Conservation (phyloP, 1,284 basidiomycete species). For the Macrocystidia cucumis region DNA sequence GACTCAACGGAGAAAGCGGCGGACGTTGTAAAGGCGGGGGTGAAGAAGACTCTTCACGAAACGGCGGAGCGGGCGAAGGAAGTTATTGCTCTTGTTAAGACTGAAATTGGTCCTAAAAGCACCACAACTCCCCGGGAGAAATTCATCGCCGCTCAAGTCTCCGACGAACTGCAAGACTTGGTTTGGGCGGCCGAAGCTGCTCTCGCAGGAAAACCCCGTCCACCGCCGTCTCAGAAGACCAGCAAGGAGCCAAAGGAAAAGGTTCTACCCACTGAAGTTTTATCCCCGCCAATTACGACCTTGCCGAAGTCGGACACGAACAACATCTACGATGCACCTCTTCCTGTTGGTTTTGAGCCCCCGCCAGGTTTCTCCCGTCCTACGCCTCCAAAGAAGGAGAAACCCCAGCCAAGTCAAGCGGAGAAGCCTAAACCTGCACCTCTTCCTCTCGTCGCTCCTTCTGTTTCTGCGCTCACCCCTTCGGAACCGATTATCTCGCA, state of each 20-base stretch:
- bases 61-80: slow-evolving; percentile 42
- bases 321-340: slow-evolving; percentile 60
- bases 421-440: slow-evolving; percentile 27
- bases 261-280: slow-evolving; percentile 22
- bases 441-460: slow-evolving; percentile 79
- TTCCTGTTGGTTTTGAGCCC: slow-evolving; percentile 87
- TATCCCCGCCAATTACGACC: slow-evolving; percentile 19
- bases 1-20: slow-evolving; percentile 31
- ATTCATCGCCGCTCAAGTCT: slow-evolving; percentile 44
- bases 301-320: slow-evolving; percentile 25
- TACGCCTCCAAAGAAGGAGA: slow-evolving; percentile 32
- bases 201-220: slow-evolving; percentile 33
- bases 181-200: slow-evolving; percentile 65
- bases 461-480: slow-evolving; percentile 63
- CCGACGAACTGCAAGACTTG: slow-evolving; percentile 59
- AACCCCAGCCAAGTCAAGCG: slow-evolving; percentile 23
- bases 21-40: slow-evolving; percentile 28
- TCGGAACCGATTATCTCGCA: slow-evolving; percentile 89
- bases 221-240: slow-evolving; percentile 14
- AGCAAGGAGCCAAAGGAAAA: slow-evolving; percentile 20
- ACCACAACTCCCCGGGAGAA: slow-evolving; percentile 37
- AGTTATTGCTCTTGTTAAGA: slow-evolving; percentile 40
- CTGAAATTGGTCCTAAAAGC: slow-evolving; percentile 34
- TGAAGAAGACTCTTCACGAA: slow-evolving; percentile 23
- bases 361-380: slow-evolving; percentile 79